Evolutionary conservation across 2,329 filamentous ascomycete genomes (phyloP), one percentile per base, ranked within the genome.

Genomic region (Arachnopeziza araneosa): DNA sequence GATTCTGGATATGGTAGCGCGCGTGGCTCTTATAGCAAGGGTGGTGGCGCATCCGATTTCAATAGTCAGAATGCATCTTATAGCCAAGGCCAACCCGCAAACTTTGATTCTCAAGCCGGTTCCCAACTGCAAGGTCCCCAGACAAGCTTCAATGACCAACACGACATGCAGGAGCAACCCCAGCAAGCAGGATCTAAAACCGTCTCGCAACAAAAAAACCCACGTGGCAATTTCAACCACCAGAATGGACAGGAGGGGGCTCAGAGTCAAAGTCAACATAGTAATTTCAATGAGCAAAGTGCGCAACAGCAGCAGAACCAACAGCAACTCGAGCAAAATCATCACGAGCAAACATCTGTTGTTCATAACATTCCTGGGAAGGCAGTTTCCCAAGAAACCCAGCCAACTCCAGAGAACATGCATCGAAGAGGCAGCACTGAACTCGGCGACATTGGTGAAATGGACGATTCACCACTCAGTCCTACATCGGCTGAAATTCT

Each of bases 1-100:
- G 70, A 73, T 60, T 69, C 70, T 57, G 68, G 69, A 5, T 71
- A 72, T 64, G 60, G 56, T 9, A 72, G 68, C 60, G 61, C 64
- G 19, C 61, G 61, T 26, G 67, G 64, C 26, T 69, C 71, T 44
- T 68, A 67, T 50, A 69, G 69, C 60, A 67, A 68, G 44, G 62
- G 56, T 12, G 55, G 60, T 24, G 59, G 58, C 21, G 58, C 52
- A 32, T 63, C 60, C 55, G 60, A 51, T 4, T 57, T 55, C 36
- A 56, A 57, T 19, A 12, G n/a, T 44, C 36, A 44, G 17, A 44
- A 44, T 19, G 17, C 30, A 32, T 7, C 36, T 44, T 44, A 44
- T 44, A 12, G 17, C 12, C 36, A 44, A 44, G 17, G 36, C 12
- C 36, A 44, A 44, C 36, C 6, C 3, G 12, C 36, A 14, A 44